Evolutionary conservation across 192 early-diverging fungal genomes (phyloP), one percentile per base, ranked within the genome.

Genomic region (Coemansia umbellata): DNA sequence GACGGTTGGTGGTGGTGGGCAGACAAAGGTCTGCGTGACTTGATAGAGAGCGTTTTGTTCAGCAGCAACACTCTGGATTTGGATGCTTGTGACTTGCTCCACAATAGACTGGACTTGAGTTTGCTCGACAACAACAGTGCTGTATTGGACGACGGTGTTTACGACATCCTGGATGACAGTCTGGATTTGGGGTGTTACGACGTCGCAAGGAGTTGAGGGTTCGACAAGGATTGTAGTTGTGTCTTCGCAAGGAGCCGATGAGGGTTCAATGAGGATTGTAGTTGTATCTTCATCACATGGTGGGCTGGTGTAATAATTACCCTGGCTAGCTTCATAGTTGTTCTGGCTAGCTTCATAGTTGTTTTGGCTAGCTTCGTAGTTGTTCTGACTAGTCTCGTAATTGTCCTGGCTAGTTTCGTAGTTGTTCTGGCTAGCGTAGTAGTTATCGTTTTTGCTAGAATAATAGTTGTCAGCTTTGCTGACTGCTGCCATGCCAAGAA

Each of bases 21-120:
- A 75, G 14, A 68, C 50, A 50, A 49, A 68, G 2, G 65, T 75
- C 50, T 75, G 72, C 17, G 72, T 75, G 28, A 75, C 72, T 23
- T 75, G 72, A 53, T 68, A 75, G 15, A 75, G 19, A 0, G 56
- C 72, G 6, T 63, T 53, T n/a, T 63, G 36, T 30, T 75, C 45
- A 17, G 60, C 72, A 15, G 72, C 56, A 4, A 75, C 53, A 54
- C 65, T 64, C 21, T 48, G 40, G 18, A 75, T 53, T 53, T 75
- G 72, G 15, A 68, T 40, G 36, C 53, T 64, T n/a, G 72, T 75
- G 22, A 75, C 53, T n/a, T 64, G 60, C 53, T 43, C 56, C 0
- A 39, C 50, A 31, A 75, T 10, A 2, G 53, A 44, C 48, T 68
- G 64, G 11, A 68, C 41, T 10, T 60, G 45, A 3, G 72, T 75